These are phyloP conservation scores for Osmanthus fragrans DNA, from an alignment of 257 asterid genomes.

Conservation along the genomic window DNA sequence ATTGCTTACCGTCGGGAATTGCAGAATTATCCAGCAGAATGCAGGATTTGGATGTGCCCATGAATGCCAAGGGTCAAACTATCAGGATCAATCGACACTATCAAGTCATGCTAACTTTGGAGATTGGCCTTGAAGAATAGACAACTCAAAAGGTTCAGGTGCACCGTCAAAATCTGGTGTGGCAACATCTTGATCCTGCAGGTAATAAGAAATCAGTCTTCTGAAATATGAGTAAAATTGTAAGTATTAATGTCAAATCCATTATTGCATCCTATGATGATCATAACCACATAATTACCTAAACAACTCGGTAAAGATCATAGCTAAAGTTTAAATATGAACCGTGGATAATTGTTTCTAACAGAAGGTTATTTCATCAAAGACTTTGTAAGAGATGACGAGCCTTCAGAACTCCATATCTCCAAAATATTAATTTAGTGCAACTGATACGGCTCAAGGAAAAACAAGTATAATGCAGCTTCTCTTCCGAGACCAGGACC, in stretches of 20 bases:
- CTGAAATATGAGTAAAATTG: background rate
- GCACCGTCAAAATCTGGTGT: constrained; percentile 32
- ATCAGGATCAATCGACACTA: constrained; percentile 21
- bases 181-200: constrained; percentile 42
- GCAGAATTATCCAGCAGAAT: background rate
- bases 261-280: background rate
- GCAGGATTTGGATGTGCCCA: background rate
- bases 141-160: constrained; percentile 35
- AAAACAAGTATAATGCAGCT: too few species aligned
- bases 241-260: background rate
- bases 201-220: background rate
- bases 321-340: background rate
- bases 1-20: background rate
- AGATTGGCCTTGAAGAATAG: constrained; percentile 23
- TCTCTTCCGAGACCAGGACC: too few species aligned
- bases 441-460: background rate
- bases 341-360: background rate
- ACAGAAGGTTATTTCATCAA: background rate
- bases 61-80: background rate
- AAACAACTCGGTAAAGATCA: background rate
- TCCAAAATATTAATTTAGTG: background rate
- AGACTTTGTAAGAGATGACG: background rate
- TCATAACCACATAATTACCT: too few species aligned
- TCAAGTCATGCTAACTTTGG: constrained; percentile 31
- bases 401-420: background rate